These are phyloP conservation scores for Croton setiger DNA, from an alignment of 441 rosid genomes.

Conservation along the genomic window DNA sequence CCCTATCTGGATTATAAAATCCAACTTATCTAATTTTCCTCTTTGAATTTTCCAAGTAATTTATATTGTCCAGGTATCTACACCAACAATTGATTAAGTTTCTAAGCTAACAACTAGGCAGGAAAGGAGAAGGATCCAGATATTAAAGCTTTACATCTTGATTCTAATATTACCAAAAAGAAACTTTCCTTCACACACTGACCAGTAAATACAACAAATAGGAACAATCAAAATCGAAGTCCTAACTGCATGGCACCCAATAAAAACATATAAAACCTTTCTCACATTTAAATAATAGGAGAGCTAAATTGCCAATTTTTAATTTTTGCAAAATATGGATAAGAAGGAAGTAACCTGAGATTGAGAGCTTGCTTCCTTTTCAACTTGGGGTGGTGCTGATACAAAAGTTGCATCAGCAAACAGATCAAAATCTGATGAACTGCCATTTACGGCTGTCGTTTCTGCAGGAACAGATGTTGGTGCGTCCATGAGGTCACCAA, in stretches of 20 bases:
- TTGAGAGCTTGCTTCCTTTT: constrained; percentile 43
- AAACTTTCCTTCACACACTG: neutral
- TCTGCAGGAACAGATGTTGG: constrained; percentile 55
- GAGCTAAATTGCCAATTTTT: constrained; percentile 5
- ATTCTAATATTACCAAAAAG: neutral
- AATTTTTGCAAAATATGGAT: constrained; percentile 7
- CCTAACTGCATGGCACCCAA: neutral
- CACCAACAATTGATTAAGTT: neutral
- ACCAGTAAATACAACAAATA: neutral
- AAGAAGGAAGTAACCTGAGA: constrained; percentile 46
- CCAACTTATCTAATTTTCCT: neutral
- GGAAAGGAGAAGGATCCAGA: neutral
- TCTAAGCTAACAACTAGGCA: neutral
- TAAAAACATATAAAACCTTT: neutral
- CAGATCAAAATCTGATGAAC: constrained; percentile 64
- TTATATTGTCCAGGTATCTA: neutral
- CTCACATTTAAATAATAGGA: constrained; percentile 1
- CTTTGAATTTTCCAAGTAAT: neutral
- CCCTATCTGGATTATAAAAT: no score
- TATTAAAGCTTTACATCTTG: neutral
- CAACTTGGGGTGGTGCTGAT: constrained; percentile 62
- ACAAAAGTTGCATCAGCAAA: constrained; percentile 95
- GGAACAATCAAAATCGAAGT: neutral
- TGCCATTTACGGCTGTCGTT: constrained; percentile 41
- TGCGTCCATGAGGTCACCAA: constrained; percentile 76